These are phyloP conservation scores for Agastache rugosa DNA, from an alignment of 257 asterid genomes.

Conservation along the genomic window DNA sequence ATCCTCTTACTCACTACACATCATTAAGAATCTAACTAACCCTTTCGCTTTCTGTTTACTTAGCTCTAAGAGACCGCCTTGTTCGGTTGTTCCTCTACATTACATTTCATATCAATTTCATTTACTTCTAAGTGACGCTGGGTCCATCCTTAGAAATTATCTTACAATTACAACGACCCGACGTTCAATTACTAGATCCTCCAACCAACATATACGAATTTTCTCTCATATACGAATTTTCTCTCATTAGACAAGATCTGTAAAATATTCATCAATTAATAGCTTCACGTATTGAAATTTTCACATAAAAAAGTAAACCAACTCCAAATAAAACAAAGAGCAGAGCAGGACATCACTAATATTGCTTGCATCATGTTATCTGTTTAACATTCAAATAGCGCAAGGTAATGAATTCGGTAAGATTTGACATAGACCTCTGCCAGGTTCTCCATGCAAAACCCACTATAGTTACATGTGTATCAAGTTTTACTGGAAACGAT, in stretches of 20 bases:
- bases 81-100: slow-evolving; percentile 1
- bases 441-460: neutral
- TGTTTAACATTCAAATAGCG: neutral
- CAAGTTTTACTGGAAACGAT: too few relatives aligned
- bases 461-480: too few relatives aligned
- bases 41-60: neutral
- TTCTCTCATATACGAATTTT: slow-evolving; percentile 9
- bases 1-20: neutral
- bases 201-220: neutral
- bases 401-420: neutral
- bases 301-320: neutral
- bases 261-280: neutral
- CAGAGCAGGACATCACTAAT: neutral
- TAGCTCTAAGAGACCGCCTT: neutral
- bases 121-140: neutral
- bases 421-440: too few relatives aligned
- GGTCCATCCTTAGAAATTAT: neutral
- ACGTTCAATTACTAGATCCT: neutral
- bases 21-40: neutral
- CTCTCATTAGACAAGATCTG: neutral
- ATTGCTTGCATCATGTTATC: neutral
- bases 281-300: neutral
- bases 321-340: neutral
- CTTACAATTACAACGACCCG: neutral
- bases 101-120: neutral